Evolutionary conservation across 2,329 filamentous ascomycete species (phyloP), one percentile per base, ranked within the genome.

Genomic region (Aspergillus tamarii): DNA sequence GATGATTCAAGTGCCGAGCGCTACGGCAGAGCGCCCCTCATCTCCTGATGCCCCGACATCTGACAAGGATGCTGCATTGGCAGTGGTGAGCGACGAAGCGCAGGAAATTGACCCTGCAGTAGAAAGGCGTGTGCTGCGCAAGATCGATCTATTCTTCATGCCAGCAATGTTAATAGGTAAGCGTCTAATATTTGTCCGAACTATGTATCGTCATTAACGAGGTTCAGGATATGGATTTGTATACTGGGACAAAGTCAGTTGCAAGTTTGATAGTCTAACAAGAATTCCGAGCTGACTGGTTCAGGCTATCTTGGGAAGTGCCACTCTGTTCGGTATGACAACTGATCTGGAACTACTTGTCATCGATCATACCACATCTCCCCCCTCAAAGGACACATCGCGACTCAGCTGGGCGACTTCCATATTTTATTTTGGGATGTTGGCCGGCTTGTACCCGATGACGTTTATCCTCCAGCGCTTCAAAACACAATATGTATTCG

Each of bases 351-450:
- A 80, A 1, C 84, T 93, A 48, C 83, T 83, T 34, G 78, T 90
- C 4, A 77, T 85, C 9, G 77, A 85, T 66, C 72, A 81, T n/a
- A 76, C 80, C 1, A 83, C 79, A 2, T 80, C 75, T 1, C 88
- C 89, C 0, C 83, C 85, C 0, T 85, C 84, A 0, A 85, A 84
- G 19, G 85, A 90, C 72, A 93, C 91, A 0, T 84, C 85, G 0
- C 85, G 91, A 12, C 84, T 93, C 32, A 89, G 85, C 68, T 93
- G 90, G 91, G 91, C 91, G 2, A 93, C 90, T 0, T 92, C 89
- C 0, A 82, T 92, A 70, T 93, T 93, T 80, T 93, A 93, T 80
- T 92, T 93, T 68, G 91, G 91, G 43, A 91, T 91, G 89, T 83
- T 94, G 2, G 87, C 85, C 0, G 91, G 91, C 0, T 80, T 91